A percentile compares a stretch with the other conserved stretches of the same genome.
Evolutionary conservation across 2,329 filamentous ascomycete genomes (phyloP).

Genomic region (Alternaria sp.): DNA sequence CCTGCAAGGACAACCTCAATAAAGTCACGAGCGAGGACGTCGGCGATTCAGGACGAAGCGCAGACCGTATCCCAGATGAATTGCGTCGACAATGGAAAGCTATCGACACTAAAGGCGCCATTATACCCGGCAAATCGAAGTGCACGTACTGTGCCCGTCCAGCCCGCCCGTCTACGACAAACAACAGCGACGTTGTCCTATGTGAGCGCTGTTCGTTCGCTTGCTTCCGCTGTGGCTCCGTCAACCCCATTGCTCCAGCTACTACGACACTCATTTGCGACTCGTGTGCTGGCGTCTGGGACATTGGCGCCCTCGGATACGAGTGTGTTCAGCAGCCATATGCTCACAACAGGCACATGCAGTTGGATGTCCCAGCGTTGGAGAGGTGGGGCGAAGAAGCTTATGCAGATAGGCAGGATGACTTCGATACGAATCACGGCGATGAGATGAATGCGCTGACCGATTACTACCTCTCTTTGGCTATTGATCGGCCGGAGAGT

Average conservation of each 20-base stretch:
- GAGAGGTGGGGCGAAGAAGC: slow-evolving; percentile 17
- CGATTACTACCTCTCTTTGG: slow-evolving; percentile 40
- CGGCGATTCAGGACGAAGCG: slow-evolving; percentile 49
- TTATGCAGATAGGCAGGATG: slow-evolving; percentile 9
- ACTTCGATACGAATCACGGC: slow-evolving; percentile 30
- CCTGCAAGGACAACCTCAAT: slow-evolving; percentile 40
- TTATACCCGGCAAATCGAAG: slow-evolving; percentile 36
- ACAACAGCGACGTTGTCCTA: slow-evolving; percentile 11
- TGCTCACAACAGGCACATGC: neutral
- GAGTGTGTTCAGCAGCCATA: slow-evolving; percentile 34
- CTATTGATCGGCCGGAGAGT: slow-evolving; percentile 32
- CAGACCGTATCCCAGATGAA: slow-evolving; percentile 51
- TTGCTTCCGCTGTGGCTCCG: slow-evolving; percentile 50
- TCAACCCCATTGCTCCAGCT: slow-evolving; percentile 21
- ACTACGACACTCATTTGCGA: slow-evolving; percentile 36
- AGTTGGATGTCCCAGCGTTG: slow-evolving; percentile 22
- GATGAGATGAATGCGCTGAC: slow-evolving; percentile 46
- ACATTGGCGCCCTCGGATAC: slow-evolving; percentile 49
- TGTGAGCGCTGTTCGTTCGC: slow-evolving; percentile 53
- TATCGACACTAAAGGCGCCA: neutral
- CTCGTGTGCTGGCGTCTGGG: slow-evolving; percentile 44
- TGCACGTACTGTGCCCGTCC: slow-evolving; percentile 45
- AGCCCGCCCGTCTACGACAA: slow-evolving; percentile 29
- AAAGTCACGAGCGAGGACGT: slow-evolving; percentile 47
- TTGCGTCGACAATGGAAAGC: slow-evolving; percentile 39